Percentiles rank a stretch among this genome's conserved stretches.
phyloP scores from a whole-genome alignment of 768 basidiomycete species.

The Fomitopsis serialis region DNA sequence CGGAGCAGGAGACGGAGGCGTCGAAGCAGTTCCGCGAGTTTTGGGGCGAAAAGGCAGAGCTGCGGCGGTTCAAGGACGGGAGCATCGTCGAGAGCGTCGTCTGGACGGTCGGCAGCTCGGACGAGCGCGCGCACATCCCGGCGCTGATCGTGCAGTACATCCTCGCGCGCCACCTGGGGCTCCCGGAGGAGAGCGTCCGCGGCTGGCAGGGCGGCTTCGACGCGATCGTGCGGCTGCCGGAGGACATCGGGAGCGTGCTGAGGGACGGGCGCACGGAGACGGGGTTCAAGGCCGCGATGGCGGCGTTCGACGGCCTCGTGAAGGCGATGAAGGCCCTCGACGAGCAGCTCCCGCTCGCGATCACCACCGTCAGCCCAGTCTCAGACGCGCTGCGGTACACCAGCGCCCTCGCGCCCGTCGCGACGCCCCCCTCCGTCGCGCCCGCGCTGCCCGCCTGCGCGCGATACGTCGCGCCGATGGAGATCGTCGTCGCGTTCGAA shows the following conservation, averaged over 20 bases:
- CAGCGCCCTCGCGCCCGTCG: slow-evolving; percentile 74
- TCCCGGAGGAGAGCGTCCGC: slow-evolving; percentile 45
- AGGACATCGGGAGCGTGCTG: slow-evolving; percentile 40
- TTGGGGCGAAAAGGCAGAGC: slow-evolving; percentile 91
- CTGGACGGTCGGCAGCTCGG: slow-evolving; percentile 81
- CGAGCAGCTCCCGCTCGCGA: slow-evolving; percentile 65
- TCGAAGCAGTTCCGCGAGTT: slow-evolving; percentile 67
- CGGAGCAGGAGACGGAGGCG: slow-evolving; percentile 46
- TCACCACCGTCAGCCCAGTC: slow-evolving; percentile 70
- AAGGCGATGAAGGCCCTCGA: slow-evolving; percentile 71
- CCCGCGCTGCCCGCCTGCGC: slow-evolving; percentile 52
- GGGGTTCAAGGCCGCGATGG: slow-evolving; percentile 70
- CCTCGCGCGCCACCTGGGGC: slow-evolving; percentile 70
- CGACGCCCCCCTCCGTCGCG: slow-evolving; percentile 51
- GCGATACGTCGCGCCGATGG: slow-evolving; percentile 63
- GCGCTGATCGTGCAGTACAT: slow-evolving; percentile 69
- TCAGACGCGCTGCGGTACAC: slow-evolving; percentile 80
- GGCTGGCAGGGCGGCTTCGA: slow-evolving; percentile 61
- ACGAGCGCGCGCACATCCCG: slow-evolving; percentile 79
- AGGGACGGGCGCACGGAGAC: slow-evolving; percentile 30
- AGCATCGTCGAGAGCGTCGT: slow-evolving; percentile 92
- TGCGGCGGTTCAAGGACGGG: slow-evolving; percentile 95
- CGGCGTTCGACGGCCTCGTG: slow-evolving; percentile 76
- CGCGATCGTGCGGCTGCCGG: slow-evolving; percentile 51
- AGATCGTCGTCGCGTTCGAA: slow-evolving; percentile 84